Base-by-base conservation (phyloP, 495 filamentous ascomycete species). In the Aspergillus nanangensis region DNA sequence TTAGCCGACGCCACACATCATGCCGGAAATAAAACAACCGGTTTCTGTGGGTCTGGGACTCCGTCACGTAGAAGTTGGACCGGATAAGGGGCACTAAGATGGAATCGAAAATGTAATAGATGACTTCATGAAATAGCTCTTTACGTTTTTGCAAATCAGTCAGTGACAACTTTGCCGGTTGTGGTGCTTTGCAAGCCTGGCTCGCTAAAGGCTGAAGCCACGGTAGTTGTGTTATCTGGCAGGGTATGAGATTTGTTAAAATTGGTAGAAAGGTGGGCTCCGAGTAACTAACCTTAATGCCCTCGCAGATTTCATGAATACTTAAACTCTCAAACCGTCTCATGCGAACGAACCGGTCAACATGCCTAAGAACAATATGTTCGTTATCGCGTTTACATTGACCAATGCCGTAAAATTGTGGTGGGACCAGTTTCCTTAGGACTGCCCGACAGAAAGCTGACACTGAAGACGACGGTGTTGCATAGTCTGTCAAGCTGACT, bases 51-150 rank as follows among this genome's bases (percentile, higher is more conserved):
- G 74, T 68, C 51, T 81, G 88, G 2, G 89, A 92, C 61, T 98
- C 93, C 1, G 93, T 98, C 19, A 96, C 88, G 53, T 98, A 88
- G 52, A 98, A 98, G 56, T 93, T 87, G 17, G 78, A 77, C 13
- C 88, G 82, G 39, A 98, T 77, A 1, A 97, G 77, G 5, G 93
- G 93, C 49, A 96, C 88, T 14, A 98, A 55, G 21, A 97, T 71
- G 0, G 90, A 95, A 54, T 98, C 92, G 51, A 97, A 91, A 2
- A 95, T 48, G 62, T 90, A 98, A 66, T 95, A 97, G 0, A 96
- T 50, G 44, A 96, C 82, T 56, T 98, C 93, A 38, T 80, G 65
- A 23, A 95, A 77, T 4, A 97, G 70, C 58, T 96, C 86, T 14
- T 60, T 73, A 7, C 93, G 83, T 66, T 96, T 96, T 18, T 71